Conservation (phyloP, 2,329 filamentous ascomycete genomes). For the Aspergillus sp. region DNA sequence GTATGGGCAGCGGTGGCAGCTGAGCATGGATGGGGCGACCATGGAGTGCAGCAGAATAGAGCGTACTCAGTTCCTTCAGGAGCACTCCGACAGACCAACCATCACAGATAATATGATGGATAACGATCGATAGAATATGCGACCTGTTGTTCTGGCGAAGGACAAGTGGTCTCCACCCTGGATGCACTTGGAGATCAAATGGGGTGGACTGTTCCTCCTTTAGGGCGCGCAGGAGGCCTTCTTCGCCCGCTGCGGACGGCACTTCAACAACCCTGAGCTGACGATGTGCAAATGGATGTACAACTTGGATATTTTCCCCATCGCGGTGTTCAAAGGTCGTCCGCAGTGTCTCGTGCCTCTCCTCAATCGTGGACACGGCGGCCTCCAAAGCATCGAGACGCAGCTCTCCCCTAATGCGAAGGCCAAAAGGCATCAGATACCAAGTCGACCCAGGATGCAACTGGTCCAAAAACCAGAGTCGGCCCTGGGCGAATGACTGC, state of each 20-base stretch:
- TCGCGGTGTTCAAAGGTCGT: constrained; percentile 7
- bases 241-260: background rate
- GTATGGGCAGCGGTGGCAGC: background rate
- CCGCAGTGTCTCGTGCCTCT: constrained; percentile 15
- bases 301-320: background rate
- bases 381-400: constrained; percentile 7
- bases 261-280: background rate
- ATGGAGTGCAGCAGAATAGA: background rate
- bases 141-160: background rate
- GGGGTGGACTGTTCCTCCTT: constrained; percentile 6
- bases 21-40: background rate
- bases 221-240: background rate
- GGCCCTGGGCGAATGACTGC: constrained; percentile 12
- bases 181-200: background rate
- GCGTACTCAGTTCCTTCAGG: background rate
- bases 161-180: background rate
- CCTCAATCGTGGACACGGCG: constrained; percentile 2
- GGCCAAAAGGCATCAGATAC: constrained; percentile 4
- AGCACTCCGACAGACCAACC: constrained; percentile 12
- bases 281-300: background rate
- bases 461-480: constrained; percentile 13
- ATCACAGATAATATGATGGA: constrained; percentile 14
- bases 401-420: constrained; percentile 1
- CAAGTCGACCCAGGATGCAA: constrained; percentile 2
- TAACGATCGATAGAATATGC: constrained; percentile 4